phyloP scores from a whole-genome alignment of 2,329 filamentous ascomycete genomes.

The Blumeriella jaapii region DNA sequence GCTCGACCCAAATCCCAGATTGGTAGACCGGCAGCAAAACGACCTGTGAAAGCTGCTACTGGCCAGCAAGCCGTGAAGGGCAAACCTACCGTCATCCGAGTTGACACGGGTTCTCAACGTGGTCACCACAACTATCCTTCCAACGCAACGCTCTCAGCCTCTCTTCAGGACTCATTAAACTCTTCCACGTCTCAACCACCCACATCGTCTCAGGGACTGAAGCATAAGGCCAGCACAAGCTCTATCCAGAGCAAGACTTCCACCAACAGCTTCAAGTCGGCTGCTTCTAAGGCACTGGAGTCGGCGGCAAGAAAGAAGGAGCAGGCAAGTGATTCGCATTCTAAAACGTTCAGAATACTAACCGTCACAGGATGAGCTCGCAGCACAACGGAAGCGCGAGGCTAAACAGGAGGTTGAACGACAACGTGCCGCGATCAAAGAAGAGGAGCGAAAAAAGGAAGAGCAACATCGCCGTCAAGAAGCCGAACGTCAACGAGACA shows the following conservation, averaged over 20 bases:
- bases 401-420: slow-evolving; percentile 73
- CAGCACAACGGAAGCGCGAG: slow-evolving; percentile 66
- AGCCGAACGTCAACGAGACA: slow-evolving; percentile 35
- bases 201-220: slow-evolving; percentile 37
- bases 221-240: slow-evolving; percentile 51
- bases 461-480: slow-evolving; percentile 50
- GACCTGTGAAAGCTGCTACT: slow-evolving; percentile 45
- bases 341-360: neutral
- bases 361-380: slow-evolving; percentile 53
- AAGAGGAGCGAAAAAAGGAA: slow-evolving; percentile 52
- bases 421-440: slow-evolving; percentile 55
- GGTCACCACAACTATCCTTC: slow-evolving; percentile 50
- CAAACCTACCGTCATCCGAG: slow-evolving; percentile 59
- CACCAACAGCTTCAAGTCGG: slow-evolving; percentile 51
- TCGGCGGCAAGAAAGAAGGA: slow-evolving; percentile 74
- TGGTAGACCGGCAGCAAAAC: slow-evolving; percentile 40
- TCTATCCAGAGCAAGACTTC: slow-evolving; percentile 29
- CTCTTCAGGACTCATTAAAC: slow-evolving; percentile 43
- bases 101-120: slow-evolving; percentile 56
- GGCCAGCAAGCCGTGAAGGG: slow-evolving; percentile 47
- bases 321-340: slow-evolving; percentile 32
- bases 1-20: slow-evolving; percentile 39
- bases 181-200: slow-evolving; percentile 32
- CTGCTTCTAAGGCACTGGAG: slow-evolving; percentile 59
- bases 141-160: slow-evolving; percentile 45